These are phyloP conservation scores for Luzula sylvatica DNA, from an alignment of 176 grass and related monocot species.

Conservation along the genomic window DNA sequence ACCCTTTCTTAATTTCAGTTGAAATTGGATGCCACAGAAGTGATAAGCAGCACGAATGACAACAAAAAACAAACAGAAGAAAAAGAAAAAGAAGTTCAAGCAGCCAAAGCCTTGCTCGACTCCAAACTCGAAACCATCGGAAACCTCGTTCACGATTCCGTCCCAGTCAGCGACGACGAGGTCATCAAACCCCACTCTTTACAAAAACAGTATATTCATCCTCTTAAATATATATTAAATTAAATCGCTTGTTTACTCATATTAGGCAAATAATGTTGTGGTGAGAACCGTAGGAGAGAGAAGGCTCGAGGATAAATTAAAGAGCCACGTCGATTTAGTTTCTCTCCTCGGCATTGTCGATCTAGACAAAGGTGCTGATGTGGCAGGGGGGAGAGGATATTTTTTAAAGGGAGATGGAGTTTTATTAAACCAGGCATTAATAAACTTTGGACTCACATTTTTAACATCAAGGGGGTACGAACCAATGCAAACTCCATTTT, in stretches of 20 bases:
- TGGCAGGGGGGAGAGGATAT: slow-evolving; percentile 84
- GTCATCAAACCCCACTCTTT: not conserved
- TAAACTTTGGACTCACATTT: slow-evolving; percentile 82
- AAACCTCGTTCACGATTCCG: slow-evolving; percentile 70
- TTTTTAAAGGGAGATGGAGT: slow-evolving; percentile 83
- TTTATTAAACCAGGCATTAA: slow-evolving; percentile 66
- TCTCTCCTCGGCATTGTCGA: slow-evolving; percentile 59
- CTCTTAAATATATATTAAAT: not conserved
- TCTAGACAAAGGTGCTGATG: slow-evolving; percentile 87
- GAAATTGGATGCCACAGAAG: slow-evolving; percentile 52
- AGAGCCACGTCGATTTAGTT: slow-evolving; percentile 85
- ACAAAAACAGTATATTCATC: not conserved
- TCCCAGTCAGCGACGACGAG: slow-evolving; percentile 66
- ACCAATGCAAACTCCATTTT: slow-evolving; percentile 87
- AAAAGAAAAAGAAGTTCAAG: slow-evolving; percentile 77
- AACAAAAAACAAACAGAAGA: slow-evolving; percentile 50
- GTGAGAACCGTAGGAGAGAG: slow-evolving; percentile 62
- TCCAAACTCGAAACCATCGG: slow-evolving; percentile 53
- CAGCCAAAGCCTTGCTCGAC: slow-evolving; percentile 61
- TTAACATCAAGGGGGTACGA: slow-evolving; percentile 37
- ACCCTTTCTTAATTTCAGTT: slow-evolving; percentile 15
- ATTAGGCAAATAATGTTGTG: slow-evolving; percentile 61
- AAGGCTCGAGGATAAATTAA: slow-evolving; percentile 59
- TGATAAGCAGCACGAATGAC: slow-evolving; percentile 75
- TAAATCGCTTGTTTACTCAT: not conserved